Evolutionary conservation across 2,329 filamentous ascomycete species (phyloP), one percentile per base, ranked within the genome.

Genomic region (Talaromyces sp.): DNA sequence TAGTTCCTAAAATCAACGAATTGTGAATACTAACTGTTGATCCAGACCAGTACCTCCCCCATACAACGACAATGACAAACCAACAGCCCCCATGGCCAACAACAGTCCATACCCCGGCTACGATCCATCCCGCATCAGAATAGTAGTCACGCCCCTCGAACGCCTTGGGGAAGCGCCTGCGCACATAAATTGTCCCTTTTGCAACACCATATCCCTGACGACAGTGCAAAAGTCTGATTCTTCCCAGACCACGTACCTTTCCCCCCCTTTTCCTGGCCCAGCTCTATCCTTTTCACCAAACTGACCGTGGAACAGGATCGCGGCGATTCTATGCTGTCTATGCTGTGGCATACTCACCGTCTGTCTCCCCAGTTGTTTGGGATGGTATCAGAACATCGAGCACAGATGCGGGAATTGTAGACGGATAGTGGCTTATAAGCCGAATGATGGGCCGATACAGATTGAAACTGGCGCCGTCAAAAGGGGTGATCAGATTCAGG

Each of bases 321-420:
- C 48, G n/a, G 27, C 48, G 16, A 31, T 54, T n/a, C 9, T 54
- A 3, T 54, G 48, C 48, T 54, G 48, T 16, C 10, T 54, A 35
- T 54, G 27, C 16, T 54, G 48, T 27, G 27, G 27, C 48, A 54
- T 54, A 14, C 19, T 54, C 16, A 19, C 27, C 3, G n/a, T 43
- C 16, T 41, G 33, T 10, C 33, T 59, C 2, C 35, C 54, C 22
- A 11, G 14, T 45, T 47, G 8, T 31, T 7, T 54, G 31, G 31
- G 50, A 33, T 37, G 31, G 50, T 54, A 19, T 13, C 50, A 54
- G 50, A 54, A 54, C n/a, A 6, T 54, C n/a, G 50, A 54, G 50
- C 50, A 54, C n/a, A 54, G 9, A 54, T 54, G 50, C 50, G 50
- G 50, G 11, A 54, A 54, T 37, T 54, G 50, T 54, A 22, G 19